phyloP scores from a whole-genome alignment of 495 filamentous ascomycete genomes.

The Delitschia confertaspora region DNA sequence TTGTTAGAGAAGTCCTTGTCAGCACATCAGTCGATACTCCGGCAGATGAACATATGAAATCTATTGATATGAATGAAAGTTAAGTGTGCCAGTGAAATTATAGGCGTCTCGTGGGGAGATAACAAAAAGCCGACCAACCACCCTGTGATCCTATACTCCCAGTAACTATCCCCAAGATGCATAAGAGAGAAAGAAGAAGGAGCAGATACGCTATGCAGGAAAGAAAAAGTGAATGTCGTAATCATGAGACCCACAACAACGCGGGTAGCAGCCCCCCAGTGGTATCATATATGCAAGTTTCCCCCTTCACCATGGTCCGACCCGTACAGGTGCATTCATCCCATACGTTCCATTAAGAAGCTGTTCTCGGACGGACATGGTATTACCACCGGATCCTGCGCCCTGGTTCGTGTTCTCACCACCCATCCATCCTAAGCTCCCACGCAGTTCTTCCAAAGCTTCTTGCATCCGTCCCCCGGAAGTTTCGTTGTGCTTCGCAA shows the following conservation, averaged over 20 bases:
- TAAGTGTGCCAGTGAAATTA: no score
- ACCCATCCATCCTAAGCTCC: constrained; percentile 69
- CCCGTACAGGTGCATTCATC: constrained; percentile 54
- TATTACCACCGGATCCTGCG: constrained; percentile 33
- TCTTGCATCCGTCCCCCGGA: constrained; percentile 74
- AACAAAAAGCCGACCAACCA: constrained; percentile 15
- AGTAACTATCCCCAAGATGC: constrained; percentile 4
- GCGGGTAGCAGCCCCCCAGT: neutral
- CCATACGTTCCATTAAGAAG: constrained; percentile 71
- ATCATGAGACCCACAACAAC: constrained; percentile 2
- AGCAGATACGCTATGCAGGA: constrained; percentile 21
- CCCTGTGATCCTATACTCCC: no score
- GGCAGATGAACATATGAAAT: no score
- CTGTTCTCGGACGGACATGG: constrained; percentile 66
- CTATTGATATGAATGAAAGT: no score
- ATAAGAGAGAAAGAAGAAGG: neutral
- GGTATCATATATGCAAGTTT: constrained; percentile 1
- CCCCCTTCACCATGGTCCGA: constrained; percentile 73
- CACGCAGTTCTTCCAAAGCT: constrained; percentile 68
- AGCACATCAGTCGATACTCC: no score
- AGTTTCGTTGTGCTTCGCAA: constrained; percentile 80
- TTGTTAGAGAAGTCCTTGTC: no score
- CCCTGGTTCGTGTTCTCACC: constrained; percentile 38
- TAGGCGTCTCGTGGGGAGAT: neutral
- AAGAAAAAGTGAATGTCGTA: constrained; percentile 19